A percentile compares a stretch with the other conserved stretches of the same genome.
These are phyloP conservation scores for Henckelia pumila DNA, from an alignment of 257 asterid genomes.

Conservation along the genomic window DNA sequence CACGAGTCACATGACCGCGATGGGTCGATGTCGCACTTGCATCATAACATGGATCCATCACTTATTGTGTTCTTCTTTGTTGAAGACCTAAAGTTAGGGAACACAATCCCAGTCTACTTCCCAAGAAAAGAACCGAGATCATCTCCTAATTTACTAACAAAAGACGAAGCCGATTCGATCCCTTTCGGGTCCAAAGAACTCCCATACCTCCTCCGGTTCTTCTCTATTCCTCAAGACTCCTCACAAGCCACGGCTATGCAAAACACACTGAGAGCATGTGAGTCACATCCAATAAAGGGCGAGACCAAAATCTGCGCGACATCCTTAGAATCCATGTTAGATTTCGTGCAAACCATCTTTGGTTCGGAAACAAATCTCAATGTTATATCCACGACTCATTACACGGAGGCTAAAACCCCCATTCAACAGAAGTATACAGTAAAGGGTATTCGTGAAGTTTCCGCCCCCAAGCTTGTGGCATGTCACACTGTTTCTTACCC, in stretches of 20 bases:
- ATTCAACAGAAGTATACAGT: conserved; percentile 46
- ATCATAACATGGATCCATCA: conserved; percentile 53
- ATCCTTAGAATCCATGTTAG: conserved; percentile 59
- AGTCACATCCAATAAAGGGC: conserved; percentile 47
- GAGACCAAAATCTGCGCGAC: conserved; percentile 76
- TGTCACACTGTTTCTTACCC: conserved; percentile 81
- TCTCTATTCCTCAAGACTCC: conserved; percentile 48
- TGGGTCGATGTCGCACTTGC: conserved; percentile 41
- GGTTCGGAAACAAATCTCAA: conserved; percentile 33
- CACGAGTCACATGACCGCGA: conserved; percentile 33
- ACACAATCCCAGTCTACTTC: conserved; percentile 51
- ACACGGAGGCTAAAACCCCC: conserved; percentile 24
- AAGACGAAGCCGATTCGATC: conserved; percentile 53
- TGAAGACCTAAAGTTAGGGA: conserved; percentile 52
- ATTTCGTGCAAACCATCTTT: conserved; percentile 41
- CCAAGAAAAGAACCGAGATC: conserved; percentile 42
- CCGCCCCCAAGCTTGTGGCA: conserved; percentile 48
- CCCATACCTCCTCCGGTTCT: conserved; percentile 41
- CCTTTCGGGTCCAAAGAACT: conserved; percentile 58
- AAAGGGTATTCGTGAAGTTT: conserved; percentile 28
- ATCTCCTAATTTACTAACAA: conserved; percentile 40
- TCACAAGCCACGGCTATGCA: conserved; percentile 71
- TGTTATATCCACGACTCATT: conserved; percentile 45
- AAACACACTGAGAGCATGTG: conserved; percentile 63
- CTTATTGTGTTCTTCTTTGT: conserved; percentile 55